Evolutionary conservation across 805 yeast species (phyloP), one percentile per base, ranked within the genome.

Genomic region (Cyberlindnera amylophila): DNA sequence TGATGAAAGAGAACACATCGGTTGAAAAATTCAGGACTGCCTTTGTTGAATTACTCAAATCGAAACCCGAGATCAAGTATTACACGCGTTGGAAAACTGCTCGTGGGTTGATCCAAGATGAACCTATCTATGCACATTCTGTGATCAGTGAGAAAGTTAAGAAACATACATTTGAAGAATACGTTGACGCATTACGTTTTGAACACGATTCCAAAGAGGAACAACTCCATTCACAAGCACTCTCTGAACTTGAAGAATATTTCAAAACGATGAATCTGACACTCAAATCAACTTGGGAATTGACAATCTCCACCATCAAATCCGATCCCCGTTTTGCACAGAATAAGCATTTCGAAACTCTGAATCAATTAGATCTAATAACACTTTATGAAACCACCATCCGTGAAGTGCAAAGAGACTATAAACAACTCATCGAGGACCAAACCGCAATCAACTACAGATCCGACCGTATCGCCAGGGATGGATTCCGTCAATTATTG

Each of bases 11-110:
- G 51, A 71, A 73, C 17, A 64, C 69, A 13, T 70, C 81, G 10
- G 64, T 74, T 31, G 81, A 77, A 33, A 73, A 72, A 42, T 82
- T 82, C 57, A 72, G 74, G 51, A 57, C 59, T 2, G 78, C 77
- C n/a, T 82, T 82, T 53, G 41, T 62, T 13, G 58, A 68, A 12
- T 70, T 81, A 38, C 57, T 84, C 33, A 57, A 65, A 17, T 58
- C 58, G 6, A 65, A 71, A 38, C 62, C 66, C 0, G 64, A 70
- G n/a, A 63, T 86, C 21, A 66, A 67, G 15, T 71, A 75, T 48
- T 74, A 70, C 41, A 77, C 91, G 0, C 64, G 85, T 32, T 87
- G 95, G 95, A 53, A 58, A 26, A 74, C 82, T 0, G 67, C 76
- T 0, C 77, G 72, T 44, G 64, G 64, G n/a, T 41, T 73, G 41